These are phyloP conservation scores for Athelia psychrophila DNA, from an alignment of 1,284 basidiomycete genomes.

Conservation along the genomic window DNA sequence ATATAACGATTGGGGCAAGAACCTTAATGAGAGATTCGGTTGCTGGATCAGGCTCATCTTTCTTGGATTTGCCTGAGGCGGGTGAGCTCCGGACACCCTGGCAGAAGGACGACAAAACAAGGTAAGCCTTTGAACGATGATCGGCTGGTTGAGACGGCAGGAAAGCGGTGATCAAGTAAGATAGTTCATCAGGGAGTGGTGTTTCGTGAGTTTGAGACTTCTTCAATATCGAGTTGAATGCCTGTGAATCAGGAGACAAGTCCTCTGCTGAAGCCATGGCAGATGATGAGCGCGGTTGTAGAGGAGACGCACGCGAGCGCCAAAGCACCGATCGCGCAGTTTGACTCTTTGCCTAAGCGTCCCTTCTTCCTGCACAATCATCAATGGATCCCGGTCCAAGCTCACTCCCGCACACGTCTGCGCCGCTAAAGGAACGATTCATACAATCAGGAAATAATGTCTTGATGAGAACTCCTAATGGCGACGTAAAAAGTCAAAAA, in stretches of 20 bases:
- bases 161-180: slow-evolving; percentile 54
- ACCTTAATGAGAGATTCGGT: slow-evolving; percentile 44
- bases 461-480: slow-evolving; percentile 65
- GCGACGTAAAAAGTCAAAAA: slow-evolving; percentile 65
- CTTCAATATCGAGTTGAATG: slow-evolving; percentile 31
- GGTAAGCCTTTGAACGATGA: slow-evolving; percentile 61
- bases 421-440: slow-evolving; percentile 20
- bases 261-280: background rate
- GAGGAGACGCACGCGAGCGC: too few species aligned
- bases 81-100: slow-evolving; percentile 46
- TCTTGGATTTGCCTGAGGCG: slow-evolving; percentile 22
- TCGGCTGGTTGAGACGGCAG: slow-evolving; percentile 40
- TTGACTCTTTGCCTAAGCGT: background rate
- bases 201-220: slow-evolving; percentile 31
- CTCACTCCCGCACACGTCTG: background rate
- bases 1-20: slow-evolving; percentile 45
- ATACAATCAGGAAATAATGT: slow-evolving; percentile 65
- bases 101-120: slow-evolving; percentile 63
- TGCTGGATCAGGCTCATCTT: slow-evolving; percentile 38
- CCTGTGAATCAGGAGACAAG: slow-evolving; percentile 1
- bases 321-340: background rate
- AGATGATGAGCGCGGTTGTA: too few species aligned
- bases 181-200: slow-evolving; percentile 53
- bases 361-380: too few species aligned
- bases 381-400: background rate